Percentiles rank a stretch among this genome's conserved stretches.
These are phyloP conservation scores for Eremothecium gossypii DNA, from an alignment of 1,139 yeast genomes.

Conservation along the genomic window DNA sequence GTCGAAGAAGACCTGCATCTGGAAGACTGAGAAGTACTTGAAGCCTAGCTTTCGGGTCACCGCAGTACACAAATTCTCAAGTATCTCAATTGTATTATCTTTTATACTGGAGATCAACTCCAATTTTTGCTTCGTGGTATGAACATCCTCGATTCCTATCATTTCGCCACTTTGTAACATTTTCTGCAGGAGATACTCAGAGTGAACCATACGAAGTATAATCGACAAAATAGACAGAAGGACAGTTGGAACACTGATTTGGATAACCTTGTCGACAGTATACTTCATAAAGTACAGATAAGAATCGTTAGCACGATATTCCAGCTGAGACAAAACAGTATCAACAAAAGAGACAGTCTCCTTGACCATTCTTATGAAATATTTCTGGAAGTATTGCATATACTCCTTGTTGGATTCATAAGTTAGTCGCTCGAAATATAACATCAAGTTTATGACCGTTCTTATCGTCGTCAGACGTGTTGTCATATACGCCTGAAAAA, in stretches of 20 bases:
- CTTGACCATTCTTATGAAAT: slow-evolving; percentile 16
- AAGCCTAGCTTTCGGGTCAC: slow-evolving; percentile 23
- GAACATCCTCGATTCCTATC: slow-evolving; percentile 6
- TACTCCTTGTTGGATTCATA: slow-evolving; percentile 9
- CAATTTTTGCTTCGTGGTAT: slow-evolving; percentile 13
- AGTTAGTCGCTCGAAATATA: slow-evolving; percentile 22
- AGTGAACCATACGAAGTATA: slow-evolving; percentile 19
- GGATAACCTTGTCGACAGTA: slow-evolving; percentile 19
- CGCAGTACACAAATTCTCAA: slow-evolving; percentile 17
- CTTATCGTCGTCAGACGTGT: slow-evolving; percentile 20
- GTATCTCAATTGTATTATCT: slow-evolving; percentile 14
- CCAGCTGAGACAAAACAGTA: slow-evolving; percentile 12
- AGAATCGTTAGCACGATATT: slow-evolving; percentile 11
- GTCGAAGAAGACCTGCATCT: slow-evolving; percentile 26
- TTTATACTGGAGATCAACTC: slow-evolving; percentile 15
- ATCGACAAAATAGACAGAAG: slow-evolving; percentile 18
- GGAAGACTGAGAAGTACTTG: slow-evolving; percentile 27
- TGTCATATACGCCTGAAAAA: slow-evolving; percentile 18
- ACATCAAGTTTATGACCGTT: slow-evolving; percentile 20
- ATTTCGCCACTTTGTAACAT: slow-evolving; percentile 9
- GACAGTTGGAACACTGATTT: slow-evolving; percentile 19
- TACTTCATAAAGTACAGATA: slow-evolving; percentile 12
- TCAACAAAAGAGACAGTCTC: slow-evolving; percentile 1
- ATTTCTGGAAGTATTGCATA: slow-evolving; percentile 18
- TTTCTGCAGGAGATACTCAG: slow-evolving; percentile 11